Evolutionary conservation across 139 green algal species (phyloP).

Genomic region (Picochlorum sp.): DNA sequence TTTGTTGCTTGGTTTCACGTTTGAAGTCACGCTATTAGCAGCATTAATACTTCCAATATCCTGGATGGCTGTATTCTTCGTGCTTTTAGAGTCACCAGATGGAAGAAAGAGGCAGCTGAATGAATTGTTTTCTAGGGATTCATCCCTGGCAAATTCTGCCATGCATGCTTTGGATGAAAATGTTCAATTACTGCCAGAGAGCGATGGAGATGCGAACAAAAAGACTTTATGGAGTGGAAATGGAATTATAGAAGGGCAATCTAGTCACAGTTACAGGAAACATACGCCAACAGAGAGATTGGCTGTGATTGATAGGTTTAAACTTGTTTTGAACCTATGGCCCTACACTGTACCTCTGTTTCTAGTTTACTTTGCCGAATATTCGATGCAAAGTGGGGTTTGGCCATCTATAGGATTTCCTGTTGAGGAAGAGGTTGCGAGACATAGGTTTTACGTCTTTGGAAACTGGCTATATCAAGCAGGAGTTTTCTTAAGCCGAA

Average conservation of each 20-base stretch:
- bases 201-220: no score
- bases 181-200: not conserved
- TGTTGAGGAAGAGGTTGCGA: constrained; percentile 13
- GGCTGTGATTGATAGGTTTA: constrained; percentile 12
- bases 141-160: not conserved
- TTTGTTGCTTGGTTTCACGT: constrained; percentile 16
- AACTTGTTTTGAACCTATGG: constrained; percentile 24
- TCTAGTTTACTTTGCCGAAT: constrained; percentile 51
- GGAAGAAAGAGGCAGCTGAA: not conserved
- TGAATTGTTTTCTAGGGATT: not conserved
- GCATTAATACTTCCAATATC: constrained; percentile 12
- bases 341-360: constrained; percentile 47
- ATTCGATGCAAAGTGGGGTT: constrained; percentile 46
- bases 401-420: constrained; percentile 56
- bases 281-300: constrained; percentile 6
- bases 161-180: not conserved
- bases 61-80: constrained; percentile 15
- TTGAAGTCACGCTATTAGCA: constrained; percentile 21
- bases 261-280: no score
- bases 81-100: constrained; percentile 3
- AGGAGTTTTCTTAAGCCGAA: constrained; percentile 51
- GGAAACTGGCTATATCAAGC: constrained; percentile 44
- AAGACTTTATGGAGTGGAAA: no score
- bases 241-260: no score
- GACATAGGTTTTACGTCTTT: constrained; percentile 41